Percentiles rank a stretch among this genome's conserved stretches.
These are phyloP conservation scores for Cladosporium sp. DNA, from an alignment of 2,329 filamentous ascomycete genomes.

Conservation along the genomic window DNA sequence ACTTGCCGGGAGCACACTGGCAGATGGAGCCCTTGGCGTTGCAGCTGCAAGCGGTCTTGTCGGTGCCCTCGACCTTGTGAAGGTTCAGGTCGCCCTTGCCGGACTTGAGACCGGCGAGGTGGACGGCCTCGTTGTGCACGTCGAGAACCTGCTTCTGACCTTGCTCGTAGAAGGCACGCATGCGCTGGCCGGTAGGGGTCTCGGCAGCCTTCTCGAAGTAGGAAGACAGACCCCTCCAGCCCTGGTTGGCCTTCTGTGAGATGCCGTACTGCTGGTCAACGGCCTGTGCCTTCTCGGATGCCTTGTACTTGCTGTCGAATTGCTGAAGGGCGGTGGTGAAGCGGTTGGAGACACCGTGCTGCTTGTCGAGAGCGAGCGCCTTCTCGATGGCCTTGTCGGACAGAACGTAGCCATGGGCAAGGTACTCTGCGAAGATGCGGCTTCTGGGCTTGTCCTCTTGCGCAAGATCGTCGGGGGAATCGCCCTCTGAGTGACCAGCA, in stretches of 20 bases:
- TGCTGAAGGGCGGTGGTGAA: constrained; percentile 73
- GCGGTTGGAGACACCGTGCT: constrained; percentile 76
- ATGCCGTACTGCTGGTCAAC: constrained; percentile 84
- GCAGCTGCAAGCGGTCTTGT: constrained; percentile 38
- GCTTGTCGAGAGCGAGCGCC: constrained; percentile 81
- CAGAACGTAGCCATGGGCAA: constrained; percentile 88
- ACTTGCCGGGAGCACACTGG: constrained; percentile 36
- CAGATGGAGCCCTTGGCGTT: constrained; percentile 37
- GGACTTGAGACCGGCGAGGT: constrained; percentile 84
- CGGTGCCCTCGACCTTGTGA: constrained; percentile 31
- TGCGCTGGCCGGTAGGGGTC: constrained; percentile 82
- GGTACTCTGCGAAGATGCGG: constrained; percentile 92
- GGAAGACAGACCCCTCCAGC: constrained; percentile 65
- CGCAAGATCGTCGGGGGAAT: constrained; percentile 66
- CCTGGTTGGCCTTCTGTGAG: constrained; percentile 64
- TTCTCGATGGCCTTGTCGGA: constrained; percentile 72
- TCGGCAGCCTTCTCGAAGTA: constrained; percentile 93
- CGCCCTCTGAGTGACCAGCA: constrained; percentile 49
- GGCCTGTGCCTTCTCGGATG: constrained; percentile 77
- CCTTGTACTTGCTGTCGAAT: constrained; percentile 83
- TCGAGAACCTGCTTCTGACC: constrained; percentile 87
- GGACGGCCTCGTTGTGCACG: constrained; percentile 84
- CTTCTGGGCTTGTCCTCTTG: constrained; percentile 97
- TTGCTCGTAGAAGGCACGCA: constrained; percentile 82
- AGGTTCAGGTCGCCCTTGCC: constrained; percentile 50